Evolutionary conservation across 2,329 filamentous ascomycete species (phyloP).

Genomic region (Pezicula rhizophila): DNA sequence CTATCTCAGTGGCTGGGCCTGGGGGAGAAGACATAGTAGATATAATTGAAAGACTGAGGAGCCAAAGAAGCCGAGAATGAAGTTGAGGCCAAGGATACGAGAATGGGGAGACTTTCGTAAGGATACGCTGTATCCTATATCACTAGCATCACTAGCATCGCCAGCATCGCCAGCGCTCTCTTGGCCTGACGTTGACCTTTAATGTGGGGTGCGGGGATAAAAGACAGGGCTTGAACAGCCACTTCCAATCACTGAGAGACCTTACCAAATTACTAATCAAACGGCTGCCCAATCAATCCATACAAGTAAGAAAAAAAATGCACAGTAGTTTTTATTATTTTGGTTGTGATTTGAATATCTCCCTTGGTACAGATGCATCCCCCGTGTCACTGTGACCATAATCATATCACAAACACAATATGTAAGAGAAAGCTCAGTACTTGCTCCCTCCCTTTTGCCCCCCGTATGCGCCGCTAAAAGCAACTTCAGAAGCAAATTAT

Average conservation of each 20-base stretch:
- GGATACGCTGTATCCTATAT: not conserved
- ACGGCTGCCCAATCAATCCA: too few species aligned
- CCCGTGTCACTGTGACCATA: not conserved
- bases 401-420: not conserved
- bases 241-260: too few species aligned
- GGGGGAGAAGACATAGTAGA: not conserved
- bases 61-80: not conserved
- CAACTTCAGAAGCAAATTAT: not conserved
- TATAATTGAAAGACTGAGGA: not conserved
- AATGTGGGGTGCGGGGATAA: too few species aligned
- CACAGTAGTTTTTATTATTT: too few species aligned
- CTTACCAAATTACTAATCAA: too few species aligned
- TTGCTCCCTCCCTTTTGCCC: not conserved
- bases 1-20: constrained; percentile 29
- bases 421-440: not conserved
- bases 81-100: not conserved
- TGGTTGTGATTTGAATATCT: too few species aligned
- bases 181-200: too few species aligned
- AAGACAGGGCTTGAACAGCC: too few species aligned
- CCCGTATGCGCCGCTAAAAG: constrained; percentile 3
- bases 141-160: too few species aligned
- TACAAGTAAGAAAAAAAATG: too few species aligned
- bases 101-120: not conserved
- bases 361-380: too few species aligned
- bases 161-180: too few species aligned